Evolutionary conservation across 139 green algal species (phyloP), one percentile per base, ranked within the genome.

Genomic region (Chlorella sp.): DNA sequence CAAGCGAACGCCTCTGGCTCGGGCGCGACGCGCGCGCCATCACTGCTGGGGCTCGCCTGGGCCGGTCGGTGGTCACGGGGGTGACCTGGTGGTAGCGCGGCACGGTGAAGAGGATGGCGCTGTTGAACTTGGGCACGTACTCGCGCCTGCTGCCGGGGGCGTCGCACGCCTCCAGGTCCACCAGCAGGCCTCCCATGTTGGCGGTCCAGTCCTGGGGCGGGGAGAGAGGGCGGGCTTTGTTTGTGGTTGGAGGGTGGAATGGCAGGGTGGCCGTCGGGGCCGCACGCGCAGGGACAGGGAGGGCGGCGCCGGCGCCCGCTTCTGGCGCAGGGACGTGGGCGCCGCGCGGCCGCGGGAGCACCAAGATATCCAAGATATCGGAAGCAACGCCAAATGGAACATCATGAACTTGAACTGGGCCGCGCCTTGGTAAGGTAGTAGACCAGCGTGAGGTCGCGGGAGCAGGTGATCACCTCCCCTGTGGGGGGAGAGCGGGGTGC

Each of bases 381-480:
- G n/a, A n/a, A n/a, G n/a, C n/a, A n/a, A n/a, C n/a, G n/a, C n/a
- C n/a, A n/a, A n/a, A n/a, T n/a, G n/a, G n/a, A n/a, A n/a, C n/a
- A n/a, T n/a, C n/a, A n/a, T n/a, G n/a, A n/a, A n/a, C n/a, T n/a
- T n/a, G n/a, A n/a, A n/a, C n/a, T n/a, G n/a, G n/a, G n/a, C n/a
- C n/a, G n/a, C 6, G 76, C 61, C 35, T 82, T 77, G 21, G 77
- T 82, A 8, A 86, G 69, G 78, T 86, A 79, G 58, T 76, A 86
- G 5, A 86, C 42, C 1, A 83, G 66, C 35, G 77, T 59, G n/a
- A 86, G 38, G 41, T 74, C 67, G 5, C 80, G 55, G 1, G 67
- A 81, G 73, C 80, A 86, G 25, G 55, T 58, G 15, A 86, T 56
- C 7, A 86, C 59, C 33, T 77, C 45, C 1, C 75, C 75, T 75